A percentile compares a stretch with the other conserved stretches of the same genome.
phyloP scores from a whole-genome alignment of 306 rosid species.

The Gastrolobium bilobum region DNA sequence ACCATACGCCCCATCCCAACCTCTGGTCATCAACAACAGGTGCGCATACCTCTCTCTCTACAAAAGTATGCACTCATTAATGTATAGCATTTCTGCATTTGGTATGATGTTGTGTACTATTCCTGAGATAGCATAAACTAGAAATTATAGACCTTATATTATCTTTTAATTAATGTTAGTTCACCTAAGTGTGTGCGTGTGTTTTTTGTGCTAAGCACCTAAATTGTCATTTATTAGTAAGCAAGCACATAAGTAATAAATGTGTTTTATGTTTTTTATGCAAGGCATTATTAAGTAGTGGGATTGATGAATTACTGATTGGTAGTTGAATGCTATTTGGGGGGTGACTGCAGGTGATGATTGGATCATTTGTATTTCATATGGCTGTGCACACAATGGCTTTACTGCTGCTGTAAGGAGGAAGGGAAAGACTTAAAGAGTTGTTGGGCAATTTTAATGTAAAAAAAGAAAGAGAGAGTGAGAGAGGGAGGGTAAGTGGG shows the following conservation, averaged over 20 bases:
- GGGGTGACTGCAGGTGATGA: constrained; percentile 72
- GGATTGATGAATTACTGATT: constrained; percentile 54
- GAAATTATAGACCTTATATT: neutral
- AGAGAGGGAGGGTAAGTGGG: constrained; percentile 32
- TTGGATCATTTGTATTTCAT: constrained; percentile 62
- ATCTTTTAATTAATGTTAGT: no score
- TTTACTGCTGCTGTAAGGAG: constrained; percentile 60
- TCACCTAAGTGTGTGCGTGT: neutral
- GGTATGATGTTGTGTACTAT: constrained; percentile 31
- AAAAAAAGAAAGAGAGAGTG: constrained; percentile 30
- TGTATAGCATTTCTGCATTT: constrained; percentile 14
- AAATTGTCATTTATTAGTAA: constrained; percentile 22
- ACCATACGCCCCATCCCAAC: constrained; percentile 81
- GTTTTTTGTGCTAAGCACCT: neutral
- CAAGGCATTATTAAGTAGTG: neutral
- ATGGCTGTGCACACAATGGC: constrained; percentile 56
- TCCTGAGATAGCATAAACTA: neutral
- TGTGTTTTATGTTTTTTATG: constrained; percentile 18
- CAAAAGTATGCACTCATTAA: constrained; percentile 26
- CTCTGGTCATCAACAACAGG: constrained; percentile 72
- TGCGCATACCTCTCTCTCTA: constrained; percentile 33
- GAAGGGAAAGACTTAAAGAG: constrained; percentile 23
- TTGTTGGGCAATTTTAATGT: constrained; percentile 45
- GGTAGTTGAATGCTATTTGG: constrained; percentile 41
- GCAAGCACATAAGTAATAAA: neutral